phyloP scores from a whole-genome alignment of 23 red algal genomes.

The Gracilaria gracilis region DNA sequence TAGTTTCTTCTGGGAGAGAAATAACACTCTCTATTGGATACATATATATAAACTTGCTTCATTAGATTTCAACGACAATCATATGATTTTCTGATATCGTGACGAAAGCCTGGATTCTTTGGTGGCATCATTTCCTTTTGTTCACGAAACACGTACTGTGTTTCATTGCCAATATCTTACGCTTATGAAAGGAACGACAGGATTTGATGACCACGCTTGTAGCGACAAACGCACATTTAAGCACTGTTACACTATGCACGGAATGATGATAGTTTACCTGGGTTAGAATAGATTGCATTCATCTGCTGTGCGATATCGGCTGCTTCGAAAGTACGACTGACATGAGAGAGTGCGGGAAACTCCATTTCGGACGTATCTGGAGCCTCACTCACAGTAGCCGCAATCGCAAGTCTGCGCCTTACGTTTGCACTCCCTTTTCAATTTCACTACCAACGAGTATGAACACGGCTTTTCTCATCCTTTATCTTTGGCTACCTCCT shows the following conservation, averaged over 20 bases:
- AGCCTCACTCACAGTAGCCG: slow-evolving; percentile 45
- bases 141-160: background rate
- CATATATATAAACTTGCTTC: background rate
- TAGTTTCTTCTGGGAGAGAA: slow-evolving; percentile 24
- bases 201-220: no score
- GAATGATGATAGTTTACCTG: slow-evolving; percentile 28
- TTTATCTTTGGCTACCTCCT: no score
- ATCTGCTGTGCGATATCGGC: slow-evolving; percentile 67
- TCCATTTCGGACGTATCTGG: slow-evolving; percentile 45
- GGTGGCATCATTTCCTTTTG: background rate
- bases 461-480: no score
- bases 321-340: slow-evolving; percentile 44
- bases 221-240: background rate
- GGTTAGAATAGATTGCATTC: slow-evolving; percentile 51
- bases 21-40: slow-evolving; percentile 54
- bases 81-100: background rate
- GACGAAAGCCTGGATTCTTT: background rate
- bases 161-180: background rate
- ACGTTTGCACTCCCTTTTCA: no score
- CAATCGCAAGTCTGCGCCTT: slow-evolving; percentile 57
- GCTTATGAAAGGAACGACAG: background rate
- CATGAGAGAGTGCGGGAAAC: slow-evolving; percentile 71
- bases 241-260: background rate
- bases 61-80: background rate
- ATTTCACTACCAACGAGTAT: no score